Evolutionary conservation across 2,329 filamentous ascomycete species (phyloP).

Genomic region (Chaetomium sp.): DNA sequence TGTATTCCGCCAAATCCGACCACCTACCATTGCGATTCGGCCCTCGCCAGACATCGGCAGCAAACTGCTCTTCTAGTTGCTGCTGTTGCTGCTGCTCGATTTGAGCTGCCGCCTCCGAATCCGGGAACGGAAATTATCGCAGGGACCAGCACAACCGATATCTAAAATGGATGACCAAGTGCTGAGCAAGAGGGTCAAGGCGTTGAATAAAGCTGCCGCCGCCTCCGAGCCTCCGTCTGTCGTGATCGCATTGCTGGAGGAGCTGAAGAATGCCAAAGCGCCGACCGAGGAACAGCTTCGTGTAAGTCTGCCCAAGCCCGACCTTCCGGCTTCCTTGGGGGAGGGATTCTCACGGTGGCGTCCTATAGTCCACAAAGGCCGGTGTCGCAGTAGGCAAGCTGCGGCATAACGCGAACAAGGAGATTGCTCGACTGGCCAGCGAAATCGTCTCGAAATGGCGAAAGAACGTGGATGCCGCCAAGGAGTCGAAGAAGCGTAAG

Average conservation of each 20-base stretch:
- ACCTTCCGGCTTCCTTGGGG: neutral
- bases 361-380: constrained; percentile 73
- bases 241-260: constrained; percentile 73
- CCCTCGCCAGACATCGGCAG: neutral
- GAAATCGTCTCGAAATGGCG: constrained; percentile 90
- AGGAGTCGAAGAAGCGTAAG: constrained; percentile 52
- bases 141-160: neutral
- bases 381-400: constrained; percentile 87
- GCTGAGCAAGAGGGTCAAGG: constrained; percentile 74
- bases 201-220: constrained; percentile 77
- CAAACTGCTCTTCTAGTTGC: neutral
- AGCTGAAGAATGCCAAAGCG: constrained; percentile 76
- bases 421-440: constrained; percentile 74
- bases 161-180: constrained; percentile 75
- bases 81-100: neutral
- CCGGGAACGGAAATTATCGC: neutral
- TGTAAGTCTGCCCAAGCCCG: constrained; percentile 49
- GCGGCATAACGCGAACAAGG: constrained; percentile 74
- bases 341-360: constrained; percentile 12
- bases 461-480: constrained; percentile 67
- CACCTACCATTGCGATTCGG: neutral
- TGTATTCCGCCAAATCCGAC: neutral
- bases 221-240: constrained; percentile 73
- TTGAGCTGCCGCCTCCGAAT: neutral
- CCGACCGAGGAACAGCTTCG: constrained; percentile 89